Evolutionary conservation across 495 filamentous ascomycete genomes (phyloP).

Genomic region (Xeromyces bisporus): DNA sequence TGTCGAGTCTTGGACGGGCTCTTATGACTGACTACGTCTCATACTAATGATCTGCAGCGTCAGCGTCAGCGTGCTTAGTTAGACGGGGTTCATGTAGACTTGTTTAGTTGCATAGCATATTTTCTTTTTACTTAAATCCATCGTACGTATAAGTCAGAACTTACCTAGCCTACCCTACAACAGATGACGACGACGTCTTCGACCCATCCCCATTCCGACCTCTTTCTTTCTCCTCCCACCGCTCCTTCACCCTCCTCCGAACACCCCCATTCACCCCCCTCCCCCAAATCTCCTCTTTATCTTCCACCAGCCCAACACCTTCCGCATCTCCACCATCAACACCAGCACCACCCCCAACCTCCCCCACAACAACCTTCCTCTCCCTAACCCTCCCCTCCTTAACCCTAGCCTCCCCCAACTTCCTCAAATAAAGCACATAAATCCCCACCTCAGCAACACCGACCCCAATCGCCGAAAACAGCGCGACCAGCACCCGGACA

Average conservation of each 20-base stretch:
- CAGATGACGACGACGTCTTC: background rate
- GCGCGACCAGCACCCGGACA: slow-evolving; percentile 21
- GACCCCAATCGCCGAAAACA: slow-evolving; percentile 37
- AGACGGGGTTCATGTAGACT: no score
- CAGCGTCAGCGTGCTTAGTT: no score
- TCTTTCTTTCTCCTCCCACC: slow-evolving; percentile 23
- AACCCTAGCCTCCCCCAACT: slow-evolving; percentile 53
- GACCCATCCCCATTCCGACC: background rate
- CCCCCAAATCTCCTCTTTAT: slow-evolving; percentile 30
- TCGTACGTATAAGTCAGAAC: no score
- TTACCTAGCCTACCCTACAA: no score
- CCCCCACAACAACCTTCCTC: slow-evolving; percentile 51
- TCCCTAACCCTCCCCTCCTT: slow-evolving; percentile 49
- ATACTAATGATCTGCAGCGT: slow-evolving; percentile 1
- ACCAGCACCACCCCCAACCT: slow-evolving; percentile 14
- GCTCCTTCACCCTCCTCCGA: slow-evolving; percentile 27
- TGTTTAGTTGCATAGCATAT: no score
- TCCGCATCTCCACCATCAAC: slow-evolving; percentile 1
- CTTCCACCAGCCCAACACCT: slow-evolving; percentile 4
- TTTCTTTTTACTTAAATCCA: no score
- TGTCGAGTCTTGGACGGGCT: no score
- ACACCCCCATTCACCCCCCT: slow-evolving; percentile 29
- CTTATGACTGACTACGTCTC: no score
- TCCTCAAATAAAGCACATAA: slow-evolving; percentile 71
- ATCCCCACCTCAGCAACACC: slow-evolving; percentile 76